Base-by-base conservation (phyloP, 768 basidiomycete species). In the Leucocoprinus sp. region DNA sequence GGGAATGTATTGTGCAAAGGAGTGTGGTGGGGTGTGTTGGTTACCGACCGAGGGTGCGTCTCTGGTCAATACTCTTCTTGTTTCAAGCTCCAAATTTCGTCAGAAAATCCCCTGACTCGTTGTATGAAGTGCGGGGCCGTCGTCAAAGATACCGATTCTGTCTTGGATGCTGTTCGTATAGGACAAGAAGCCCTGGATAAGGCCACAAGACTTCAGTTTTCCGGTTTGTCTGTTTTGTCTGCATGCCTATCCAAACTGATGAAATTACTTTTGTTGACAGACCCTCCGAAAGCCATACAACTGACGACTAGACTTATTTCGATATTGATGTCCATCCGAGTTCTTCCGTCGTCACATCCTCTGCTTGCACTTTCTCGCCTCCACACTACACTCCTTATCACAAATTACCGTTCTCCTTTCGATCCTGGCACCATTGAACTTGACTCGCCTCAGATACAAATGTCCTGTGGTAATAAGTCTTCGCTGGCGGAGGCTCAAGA, bases 151-250 rank as follows among this genome's bases (percentile, higher is more conserved):
- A 69, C 72, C 0, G 73, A 77, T 39, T 67, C 74, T 8, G 65
- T 84, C 1, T 58, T 79, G 1, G 85, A 89, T 55, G 79, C 78
- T 8, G 48, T 80, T 14, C 74, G 79, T 28, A 64, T 91, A 11
- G 85, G 83, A 2, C 74, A 82, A 60, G 84, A 89, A 59, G 87
- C 74, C 5, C 66, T 90, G 1, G 75, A 82, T 45, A 90, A 88
- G 57, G 87, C 86, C 4, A 75, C 70, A 4, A 55, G 60, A 19
- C 60, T 86, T 18, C 82, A 90, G 51, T 71, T 70, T 39, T 67
- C 65, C 52, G 76, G 87, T 85, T n/a, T 11, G 45, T 8, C n/a
- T n/a, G n/a, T n/a, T n/a, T n/a, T n/a, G n/a, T n/a, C n/a, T n/a
- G 62, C 53, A 24, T 34, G 7, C 18, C 8, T n/a, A n/a, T n/a